Evolutionary conservation across 1,284 basidiomycete genomes (phyloP), one percentile per base, ranked within the genome.

Genomic region (Malassezia arunalokei): DNA sequence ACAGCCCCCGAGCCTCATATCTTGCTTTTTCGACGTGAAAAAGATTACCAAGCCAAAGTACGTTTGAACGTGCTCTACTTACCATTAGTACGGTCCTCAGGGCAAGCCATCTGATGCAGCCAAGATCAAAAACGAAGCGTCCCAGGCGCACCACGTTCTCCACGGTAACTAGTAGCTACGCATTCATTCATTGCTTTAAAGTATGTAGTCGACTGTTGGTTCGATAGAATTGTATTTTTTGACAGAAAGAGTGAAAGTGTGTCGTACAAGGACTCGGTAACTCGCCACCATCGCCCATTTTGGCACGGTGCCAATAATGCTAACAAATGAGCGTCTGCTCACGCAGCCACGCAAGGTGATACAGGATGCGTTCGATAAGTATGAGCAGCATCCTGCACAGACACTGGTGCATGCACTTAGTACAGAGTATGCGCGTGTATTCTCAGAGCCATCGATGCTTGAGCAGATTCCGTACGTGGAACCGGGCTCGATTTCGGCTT

Each of bases 1-100:
- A 35, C 54, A 59, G 61, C 64, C 9, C 64, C 62, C 82, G 76
- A 81, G 82, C 71, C 71, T 12, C 71, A 73, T 49, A 73, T 73
- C 39, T 52, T 73, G 40, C 74, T 78, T n/a, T 78, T 78, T 63
- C 66, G 77, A 48, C 69, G 77, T 35, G 73, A 76, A 57, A 73
- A 76, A 54, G 76, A 77, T 47, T 66, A 64, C 40, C 64, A 71
- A 46, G 62, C 67, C 48, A 71, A 73, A 51, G 62, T 65, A 49
- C 46, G 62, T 45, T 6, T 31, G 2, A 28, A 17, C 14, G 8
- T 12, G 8, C 29, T 11, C 14, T 12, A 35, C 41, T 3, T 6
- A 7, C 3, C 2, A 2, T 24, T 31, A 57, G 56, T 57, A 57
- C 20, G 56, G 56, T 15, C 47, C 50, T 6, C 51, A 57, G 15